Evolutionary conservation across 352 stramenopile genomes (phyloP), one percentile per base, ranked within the genome.

Genomic region (Phytopythium kandeliae): DNA sequence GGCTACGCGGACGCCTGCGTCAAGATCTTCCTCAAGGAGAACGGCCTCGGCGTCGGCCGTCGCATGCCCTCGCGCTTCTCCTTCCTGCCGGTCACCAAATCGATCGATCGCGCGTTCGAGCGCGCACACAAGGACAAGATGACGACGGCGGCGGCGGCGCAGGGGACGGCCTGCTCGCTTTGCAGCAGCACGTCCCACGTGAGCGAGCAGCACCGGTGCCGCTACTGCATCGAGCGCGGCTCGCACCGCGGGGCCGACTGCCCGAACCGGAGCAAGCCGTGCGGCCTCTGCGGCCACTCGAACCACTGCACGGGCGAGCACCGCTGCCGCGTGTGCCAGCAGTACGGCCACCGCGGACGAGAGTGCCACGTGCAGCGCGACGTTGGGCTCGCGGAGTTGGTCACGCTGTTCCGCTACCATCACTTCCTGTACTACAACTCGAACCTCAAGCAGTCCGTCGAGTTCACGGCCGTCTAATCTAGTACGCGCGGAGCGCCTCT

Each of bases 341-440:
- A 91, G 50, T 91, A 82, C 47, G 83, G 83, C 24, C 83, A 93
- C 57, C 83, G 83, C 31, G 83, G 83, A 34, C 83, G 83, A 37
- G 80, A 93, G 51, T 93, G 83, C 57, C 83, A 93, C 58, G 67
- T 71, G 31, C 83, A 93, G 50, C 75, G 83, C 48, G 80, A 91
- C 52, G 83, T 92, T 16, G 83, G 83, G 5, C 68, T 89, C 58
- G 69, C 83, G 16, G 83, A 94, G 57, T 61, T 94, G 45, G 46
- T 92, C 28, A 88, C 83, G 35, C 91, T 89, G 65, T 94, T 91
- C 58, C 83, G 81, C 19, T 94, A 86, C 59, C 83, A 94, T 40
- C 74, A 92, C 53, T 94, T 91, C 57, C 64, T 94, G 17, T 94
- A 94, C 58, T 94, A 94, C 75, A 92, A 91, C 62, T 73, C 74